A percentile compares a stretch with the other conserved stretches of the same genome.
phyloP scores from a whole-genome alignment of 306 rosid species.

The Abrus precatorius region DNA sequence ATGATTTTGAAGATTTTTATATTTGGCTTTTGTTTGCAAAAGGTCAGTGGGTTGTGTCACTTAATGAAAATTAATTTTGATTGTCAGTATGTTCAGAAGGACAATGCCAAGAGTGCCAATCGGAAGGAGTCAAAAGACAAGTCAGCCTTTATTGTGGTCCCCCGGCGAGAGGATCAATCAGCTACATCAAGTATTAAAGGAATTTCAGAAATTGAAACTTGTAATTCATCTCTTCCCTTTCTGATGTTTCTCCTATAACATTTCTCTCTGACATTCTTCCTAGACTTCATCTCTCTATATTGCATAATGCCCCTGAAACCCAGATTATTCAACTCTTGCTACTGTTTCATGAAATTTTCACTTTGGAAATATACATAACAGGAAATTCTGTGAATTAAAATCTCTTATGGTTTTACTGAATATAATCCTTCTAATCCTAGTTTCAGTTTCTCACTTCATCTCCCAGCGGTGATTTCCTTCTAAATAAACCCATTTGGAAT shows the following conservation, averaged over 20 bases:
- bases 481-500: neutral
- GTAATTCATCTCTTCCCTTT: slow-evolving; percentile 51
- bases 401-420: neutral
- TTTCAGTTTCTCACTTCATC: neutral
- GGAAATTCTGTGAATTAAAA: neutral
- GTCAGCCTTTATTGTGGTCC: slow-evolving; percentile 65
- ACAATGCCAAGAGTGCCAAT: slow-evolving; percentile 60
- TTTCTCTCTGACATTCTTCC: neutral
- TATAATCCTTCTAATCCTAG: neutral
- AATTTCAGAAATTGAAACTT: slow-evolving; percentile 62
- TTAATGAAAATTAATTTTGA: slow-evolving; percentile 46
- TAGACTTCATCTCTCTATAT: neutral
- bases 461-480: neutral
- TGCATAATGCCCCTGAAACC: neutral
- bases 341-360: neutral
- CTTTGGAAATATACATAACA: too few species aligned
- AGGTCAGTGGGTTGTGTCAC: neutral
- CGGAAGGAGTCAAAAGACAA: slow-evolving; percentile 65
- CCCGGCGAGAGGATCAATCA: slow-evolving; percentile 73
- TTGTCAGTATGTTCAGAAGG: slow-evolving; percentile 89
- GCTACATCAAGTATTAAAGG: slow-evolving; percentile 66
- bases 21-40: slow-evolving; percentile 42
- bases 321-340: neutral
- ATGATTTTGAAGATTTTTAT: slow-evolving; percentile 25
- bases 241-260: neutral